Percentiles rank a stretch among this genome's conserved stretches.
phyloP scores from a whole-genome alignment of 2,329 filamentous ascomycete species.

The Fusarium caatingaense region DNA sequence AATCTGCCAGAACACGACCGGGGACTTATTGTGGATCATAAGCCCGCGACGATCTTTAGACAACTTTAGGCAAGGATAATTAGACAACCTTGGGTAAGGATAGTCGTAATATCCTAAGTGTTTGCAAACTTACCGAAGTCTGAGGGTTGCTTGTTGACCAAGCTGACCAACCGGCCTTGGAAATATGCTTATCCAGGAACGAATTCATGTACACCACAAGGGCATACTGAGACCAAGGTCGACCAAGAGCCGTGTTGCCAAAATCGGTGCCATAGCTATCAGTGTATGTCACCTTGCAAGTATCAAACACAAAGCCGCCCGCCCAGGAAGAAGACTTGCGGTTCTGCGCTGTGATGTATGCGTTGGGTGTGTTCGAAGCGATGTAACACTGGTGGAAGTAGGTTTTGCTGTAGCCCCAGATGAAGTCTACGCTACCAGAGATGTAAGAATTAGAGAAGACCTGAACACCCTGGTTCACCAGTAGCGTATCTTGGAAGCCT shows the following conservation, averaged over 20 bases:
- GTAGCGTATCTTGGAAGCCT: constrained; percentile 62
- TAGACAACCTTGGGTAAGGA: not conserved
- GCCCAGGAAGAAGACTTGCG: constrained; percentile 45
- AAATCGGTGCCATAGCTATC: constrained; percentile 43
- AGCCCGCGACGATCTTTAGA: not conserved
- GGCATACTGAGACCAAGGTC: constrained; percentile 60
- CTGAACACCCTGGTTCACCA: constrained; percentile 60
- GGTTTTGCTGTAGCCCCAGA: constrained; percentile 49
- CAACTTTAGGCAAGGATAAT: not conserved
- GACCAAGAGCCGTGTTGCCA: constrained; percentile 57
- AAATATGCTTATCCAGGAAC: constrained; percentile 54
- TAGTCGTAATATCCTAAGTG: not conserved
- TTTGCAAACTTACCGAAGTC: constrained; percentile 54
- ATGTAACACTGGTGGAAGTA: constrained; percentile 54
- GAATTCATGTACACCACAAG: constrained; percentile 62
- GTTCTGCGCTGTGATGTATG: constrained; percentile 50
- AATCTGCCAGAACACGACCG: not conserved
- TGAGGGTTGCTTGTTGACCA: constrained; percentile 68
- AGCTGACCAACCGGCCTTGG: constrained; percentile 50
- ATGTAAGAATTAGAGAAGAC: constrained; percentile 58
- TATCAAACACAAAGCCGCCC: constrained; percentile 51
- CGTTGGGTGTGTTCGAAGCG: constrained; percentile 50
- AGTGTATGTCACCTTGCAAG: constrained; percentile 46
- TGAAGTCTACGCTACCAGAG: constrained; percentile 41
- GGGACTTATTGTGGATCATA: not conserved